Percentiles rank a stretch among this genome's conserved stretches.
phyloP scores from a whole-genome alignment of 768 basidiomycete species.

The Inosperma sp. region DNA sequence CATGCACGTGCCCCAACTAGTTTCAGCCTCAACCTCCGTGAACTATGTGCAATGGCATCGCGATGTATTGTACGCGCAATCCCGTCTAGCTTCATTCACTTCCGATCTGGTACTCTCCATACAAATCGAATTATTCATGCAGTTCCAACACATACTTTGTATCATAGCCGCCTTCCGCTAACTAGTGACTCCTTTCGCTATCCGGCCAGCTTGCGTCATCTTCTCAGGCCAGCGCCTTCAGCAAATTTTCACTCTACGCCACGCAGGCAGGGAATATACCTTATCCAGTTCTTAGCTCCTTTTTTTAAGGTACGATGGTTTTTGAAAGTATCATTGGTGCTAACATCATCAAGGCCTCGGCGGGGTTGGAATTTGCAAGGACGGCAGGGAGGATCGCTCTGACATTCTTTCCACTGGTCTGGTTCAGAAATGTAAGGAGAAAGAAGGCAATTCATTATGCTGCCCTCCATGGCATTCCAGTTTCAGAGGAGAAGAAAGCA shows the following conservation, averaged over 20 bases:
- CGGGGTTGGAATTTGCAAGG: constrained; percentile 65
- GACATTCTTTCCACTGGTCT: constrained; percentile 67
- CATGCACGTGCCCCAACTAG: background rate
- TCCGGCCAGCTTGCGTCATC: background rate
- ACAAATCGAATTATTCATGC: background rate
- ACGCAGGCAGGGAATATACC: constrained; percentile 30
- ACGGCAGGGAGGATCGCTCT: constrained; percentile 68
- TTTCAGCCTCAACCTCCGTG: background rate
- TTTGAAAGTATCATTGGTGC: background rate
- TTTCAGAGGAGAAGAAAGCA: constrained; percentile 51
- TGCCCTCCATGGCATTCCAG: constrained; percentile 45
- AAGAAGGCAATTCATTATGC: constrained; percentile 47
- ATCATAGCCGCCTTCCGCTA: background rate
- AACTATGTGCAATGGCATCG: constrained; percentile 10
- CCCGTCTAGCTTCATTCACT: background rate
- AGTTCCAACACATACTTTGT: background rate
- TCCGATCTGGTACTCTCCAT: background rate
- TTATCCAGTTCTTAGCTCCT: constrained; percentile 52
- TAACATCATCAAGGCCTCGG: constrained; percentile 51
- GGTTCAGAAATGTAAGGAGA: constrained; percentile 53
- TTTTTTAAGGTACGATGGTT: constrained; percentile 53
- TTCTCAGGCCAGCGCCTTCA: background rate
- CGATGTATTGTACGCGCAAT: constrained; percentile 6
- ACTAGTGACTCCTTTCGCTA: background rate
- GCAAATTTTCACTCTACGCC: constrained; percentile 38